Percentiles rank a stretch among this genome's conserved stretches.
phyloP scores from a whole-genome alignment of 441 rosid genomes.

The Isatis lusitanica region DNA sequence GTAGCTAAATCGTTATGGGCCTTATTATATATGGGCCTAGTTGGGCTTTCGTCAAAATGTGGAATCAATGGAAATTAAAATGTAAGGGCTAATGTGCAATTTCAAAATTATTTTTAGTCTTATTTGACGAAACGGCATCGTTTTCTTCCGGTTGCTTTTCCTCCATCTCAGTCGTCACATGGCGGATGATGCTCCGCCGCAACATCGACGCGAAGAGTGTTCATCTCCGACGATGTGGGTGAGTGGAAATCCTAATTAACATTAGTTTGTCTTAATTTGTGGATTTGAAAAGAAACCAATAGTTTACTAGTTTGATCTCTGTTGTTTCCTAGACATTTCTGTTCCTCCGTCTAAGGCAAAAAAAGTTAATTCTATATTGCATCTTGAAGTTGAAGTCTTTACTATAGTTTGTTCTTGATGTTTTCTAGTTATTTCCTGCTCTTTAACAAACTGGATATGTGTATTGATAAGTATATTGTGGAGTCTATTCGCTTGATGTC shows the following conservation, averaged over 20 bases:
- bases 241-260: neutral
- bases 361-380: neutral
- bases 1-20: constrained; percentile 1
- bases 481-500: too few species aligned
- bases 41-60: neutral
- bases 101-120: neutral
- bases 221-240: neutral
- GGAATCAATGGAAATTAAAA: neutral
- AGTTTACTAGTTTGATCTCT: neutral
- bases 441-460: too few species aligned
- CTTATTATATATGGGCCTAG: neutral
- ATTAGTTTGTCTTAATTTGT: neutral
- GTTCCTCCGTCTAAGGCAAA: neutral
- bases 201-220: neutral
- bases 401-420: too few species aligned
- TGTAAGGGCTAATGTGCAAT: neutral
- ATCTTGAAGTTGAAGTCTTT: too few species aligned
- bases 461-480: too few species aligned
- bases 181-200: constrained; percentile 18
- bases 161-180: neutral
- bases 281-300: neutral
- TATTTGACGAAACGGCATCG: neutral
- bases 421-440: too few species aligned
- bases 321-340: neutral
- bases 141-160: neutral